Base-by-base conservation (phyloP, 1,284 basidiomycete genomes). In the Salmacisia buchloeana region DNA sequence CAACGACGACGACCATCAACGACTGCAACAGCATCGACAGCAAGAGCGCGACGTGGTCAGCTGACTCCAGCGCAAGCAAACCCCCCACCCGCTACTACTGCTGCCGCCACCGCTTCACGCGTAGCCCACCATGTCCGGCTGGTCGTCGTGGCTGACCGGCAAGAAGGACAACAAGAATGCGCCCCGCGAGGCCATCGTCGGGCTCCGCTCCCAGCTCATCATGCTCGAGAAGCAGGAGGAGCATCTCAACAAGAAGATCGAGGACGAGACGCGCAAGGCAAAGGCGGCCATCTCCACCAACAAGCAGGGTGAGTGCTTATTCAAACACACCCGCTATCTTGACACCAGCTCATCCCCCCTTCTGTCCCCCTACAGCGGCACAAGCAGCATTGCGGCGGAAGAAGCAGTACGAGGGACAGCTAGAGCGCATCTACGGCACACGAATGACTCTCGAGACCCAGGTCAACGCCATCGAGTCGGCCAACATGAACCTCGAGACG, bases 221-320 rank as follows among this genome's bases (percentile, higher is more conserved):
- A 90, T 97, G 87, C 88, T 98, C 72, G 93, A 97, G 85, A 99
- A 97, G 91, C 97, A 97, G 85, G 96, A 98, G 83, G 94, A 97
- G 82, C 85, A 91, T 82, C 83, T 97, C 69, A 88, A 90, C 84
- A 93, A 91, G 85, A 94, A 96, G 88, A 92, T 98, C 73, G 92
- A 96, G 45, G 93, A 97, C 68, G 94, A 97, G 80, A 76, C 87
- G 74, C 88, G 87, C 84, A 96, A 93, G 83, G 96, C 96, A 29
- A 89, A 87, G 81, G 87, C 89, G 25, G 94, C 97, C 80, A 94
- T 92, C 35, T 91, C 96, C 56, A 87, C 88, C 56, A 98, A 98
- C 82, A 97, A 97, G 85, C 82, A 88, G 77, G 87, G 94, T 97
- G 81, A 79, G 91, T 83, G n/a, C n/a, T n/a, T n/a, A 2, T 10